A percentile compares a stretch with the other conserved stretches of the same genome.
Conservation (phyloP, 768 basidiomycete genomes). For the Epithele typhae region DNA sequence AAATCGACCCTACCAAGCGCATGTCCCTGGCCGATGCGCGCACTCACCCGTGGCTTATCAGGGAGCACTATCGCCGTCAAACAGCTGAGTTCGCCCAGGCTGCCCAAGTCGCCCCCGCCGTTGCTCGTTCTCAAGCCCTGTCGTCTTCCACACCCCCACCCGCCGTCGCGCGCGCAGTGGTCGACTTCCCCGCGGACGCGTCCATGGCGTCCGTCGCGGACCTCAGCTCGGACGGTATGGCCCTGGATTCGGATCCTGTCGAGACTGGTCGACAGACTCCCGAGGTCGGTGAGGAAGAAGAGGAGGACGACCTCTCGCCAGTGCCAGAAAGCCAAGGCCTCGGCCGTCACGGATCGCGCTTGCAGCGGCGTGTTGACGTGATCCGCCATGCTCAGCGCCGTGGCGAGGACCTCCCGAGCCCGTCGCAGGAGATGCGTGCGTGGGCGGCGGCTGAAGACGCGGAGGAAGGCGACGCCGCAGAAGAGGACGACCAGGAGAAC, state of each 20-base stretch:
- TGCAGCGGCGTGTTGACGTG: constrained; percentile 17
- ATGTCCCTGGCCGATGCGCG: constrained; percentile 70
- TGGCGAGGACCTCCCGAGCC: constrained; percentile 38
- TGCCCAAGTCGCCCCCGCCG: not conserved
- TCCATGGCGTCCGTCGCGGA: constrained; percentile 12
- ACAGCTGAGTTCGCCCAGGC: not conserved
- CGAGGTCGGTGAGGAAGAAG: not conserved
- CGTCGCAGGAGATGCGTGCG: constrained; percentile 55
- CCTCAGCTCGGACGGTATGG: constrained; percentile 13
- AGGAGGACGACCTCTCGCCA: not conserved
- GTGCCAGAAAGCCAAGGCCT: not conserved
- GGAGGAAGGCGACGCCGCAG: constrained; percentile 17
- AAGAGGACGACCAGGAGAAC: too few relatives aligned
- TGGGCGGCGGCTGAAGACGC: constrained; percentile 23
- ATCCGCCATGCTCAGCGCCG: constrained; percentile 33
- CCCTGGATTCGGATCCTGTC: constrained; percentile 1
- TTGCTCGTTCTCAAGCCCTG: not conserved
- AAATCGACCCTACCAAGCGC: constrained; percentile 57
- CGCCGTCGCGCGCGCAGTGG: not conserved
- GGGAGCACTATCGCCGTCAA: not conserved
- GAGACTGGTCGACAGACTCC: constrained; percentile 1
- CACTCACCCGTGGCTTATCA: constrained; percentile 69
- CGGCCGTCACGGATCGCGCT: constrained; percentile 9
- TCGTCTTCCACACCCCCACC: too few relatives aligned
- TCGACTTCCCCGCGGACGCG: constrained; percentile 2